Base-by-base conservation (phyloP, 176 grass and related monocot species). In the Miscanthus lutarioriparius region DNA sequence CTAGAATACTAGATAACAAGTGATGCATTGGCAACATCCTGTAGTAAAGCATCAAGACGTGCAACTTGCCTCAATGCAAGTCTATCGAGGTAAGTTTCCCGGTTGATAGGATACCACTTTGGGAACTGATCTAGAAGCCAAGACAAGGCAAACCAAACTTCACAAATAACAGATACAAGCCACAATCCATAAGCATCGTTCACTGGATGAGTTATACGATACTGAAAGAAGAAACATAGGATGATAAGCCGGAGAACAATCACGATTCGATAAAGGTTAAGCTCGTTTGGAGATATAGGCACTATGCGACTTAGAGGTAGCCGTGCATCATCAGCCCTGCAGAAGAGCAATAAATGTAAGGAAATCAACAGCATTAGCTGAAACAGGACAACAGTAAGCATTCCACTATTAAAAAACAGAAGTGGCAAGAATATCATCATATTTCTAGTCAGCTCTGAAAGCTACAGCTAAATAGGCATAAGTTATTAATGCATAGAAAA, bases 61-160 rank as follows among this genome's bases (percentile, higher is more conserved):
- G 43, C 17, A 92, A 70, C 68, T 61, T 49, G 90, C 93, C 95
- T 97, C 80, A 97, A 72, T 79, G 95, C 64, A 86, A 97, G 89
- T 47, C 95, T 86, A 37, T 97, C 95, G 56, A 95, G 90, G 79
- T 93, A 97, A 36, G 92, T 97, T 85, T 97, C 95, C 25, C 95
- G 91, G 30, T 97, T 92, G 87, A 97, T 93, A 67, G 95, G 95
- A 43, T 89, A 87, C 95, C 92, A 95, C 62, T 95, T 95, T 25
- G 92, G 95, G 75, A 97, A 97, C 77, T 95, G 95, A 88, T 97
- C 95, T 19, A 97, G 89, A 86, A 97, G 91, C 95, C 92, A 97
- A 86, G 95, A 97, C 53, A 93, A 75, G 22, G 95, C 95, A 91
- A 95, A 97, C 95, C 95, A 97, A 73, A 97, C 87, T 65, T 97